Percentiles rank a stretch among this genome's conserved stretches.
These are phyloP conservation scores for Boletus edulis DNA, from an alignment of 768 basidiomycete genomes.

Conservation along the genomic window DNA sequence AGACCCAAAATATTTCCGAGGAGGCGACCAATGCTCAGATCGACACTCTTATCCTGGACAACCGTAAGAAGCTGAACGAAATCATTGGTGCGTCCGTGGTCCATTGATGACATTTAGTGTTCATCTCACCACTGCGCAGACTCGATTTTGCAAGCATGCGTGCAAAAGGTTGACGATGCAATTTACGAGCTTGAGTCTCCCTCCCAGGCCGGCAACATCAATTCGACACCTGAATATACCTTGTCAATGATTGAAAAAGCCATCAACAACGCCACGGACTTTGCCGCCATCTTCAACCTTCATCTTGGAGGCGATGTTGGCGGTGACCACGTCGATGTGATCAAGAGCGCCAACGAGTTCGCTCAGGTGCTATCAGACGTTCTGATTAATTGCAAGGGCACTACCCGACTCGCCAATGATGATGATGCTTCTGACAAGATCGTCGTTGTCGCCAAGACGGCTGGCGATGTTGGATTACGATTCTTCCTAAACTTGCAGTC, in stretches of 20 bases:
- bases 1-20: slow-evolving; percentile 84
- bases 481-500: slow-evolving; percentile 97
- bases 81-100: slow-evolving; percentile 70
- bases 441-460: slow-evolving; percentile 73
- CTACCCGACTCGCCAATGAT: slow-evolving; percentile 87
- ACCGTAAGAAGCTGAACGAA: slow-evolving; percentile 95
- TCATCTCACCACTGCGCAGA: slow-evolving; percentile 47
- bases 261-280: slow-evolving; percentile 91
- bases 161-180: slow-evolving; percentile 95
- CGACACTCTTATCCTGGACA: slow-evolving; percentile 93
- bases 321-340: slow-evolving; percentile 96
- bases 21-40: slow-evolving; percentile 96
- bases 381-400: slow-evolving; percentile 90
- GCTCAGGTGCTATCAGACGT: slow-evolving; percentile 93
- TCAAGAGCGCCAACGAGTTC: slow-evolving; percentile 95
- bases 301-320: slow-evolving; percentile 84
- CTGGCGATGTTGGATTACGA: slow-evolving; percentile 85
- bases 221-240: slow-evolving; percentile 98
- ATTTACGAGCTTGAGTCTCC: slow-evolving; percentile 98
- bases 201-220: slow-evolving; percentile 89
- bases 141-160: slow-evolving; percentile 94
- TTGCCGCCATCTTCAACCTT: slow-evolving; percentile 91
- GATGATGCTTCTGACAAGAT: slow-evolving; percentile 94
- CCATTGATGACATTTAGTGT: not conserved
- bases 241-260: slow-evolving; percentile 98